These are phyloP conservation scores for Cladorrhinum sp. DNA, from an alignment of 2,329 filamentous ascomycete genomes.

Conservation along the genomic window DNA sequence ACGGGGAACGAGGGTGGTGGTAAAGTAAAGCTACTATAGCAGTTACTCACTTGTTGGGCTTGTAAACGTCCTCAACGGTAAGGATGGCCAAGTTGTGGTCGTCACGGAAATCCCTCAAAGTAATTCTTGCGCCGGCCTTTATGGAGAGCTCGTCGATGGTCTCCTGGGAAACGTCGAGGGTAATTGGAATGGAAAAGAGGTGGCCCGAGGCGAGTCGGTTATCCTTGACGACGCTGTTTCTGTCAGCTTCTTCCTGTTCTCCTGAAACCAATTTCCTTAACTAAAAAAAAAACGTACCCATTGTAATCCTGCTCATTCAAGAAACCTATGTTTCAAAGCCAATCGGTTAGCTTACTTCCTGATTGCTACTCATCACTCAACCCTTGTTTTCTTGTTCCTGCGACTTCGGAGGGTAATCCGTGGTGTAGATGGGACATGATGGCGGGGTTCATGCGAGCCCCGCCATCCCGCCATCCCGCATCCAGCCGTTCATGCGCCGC, in stretches of 20 bases:
- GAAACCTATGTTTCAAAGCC: slow-evolving; percentile 63
- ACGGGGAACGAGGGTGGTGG: slow-evolving; percentile 1
- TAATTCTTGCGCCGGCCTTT: slow-evolving; percentile 77
- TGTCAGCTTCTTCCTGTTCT: slow-evolving; percentile 30
- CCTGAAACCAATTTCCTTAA: slow-evolving; percentile 2
- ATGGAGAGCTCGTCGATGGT: slow-evolving; percentile 72
- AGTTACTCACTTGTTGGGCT: slow-evolving; percentile 78
- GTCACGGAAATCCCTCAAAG: slow-evolving; percentile 92
- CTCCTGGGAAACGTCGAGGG: slow-evolving; percentile 76
- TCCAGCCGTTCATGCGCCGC: background rate
- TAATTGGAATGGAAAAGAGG: slow-evolving; percentile 97
- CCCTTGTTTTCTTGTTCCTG: background rate
- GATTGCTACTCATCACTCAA: too few species aligned
- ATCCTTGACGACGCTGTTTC: slow-evolving; percentile 75
- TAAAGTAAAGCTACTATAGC: too few species aligned
- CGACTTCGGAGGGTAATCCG: background rate
- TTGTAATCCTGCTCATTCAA: slow-evolving; percentile 98
- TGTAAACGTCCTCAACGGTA: slow-evolving; percentile 93
- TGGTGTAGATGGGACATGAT: too few species aligned
- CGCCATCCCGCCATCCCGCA: slow-evolving; percentile 22
- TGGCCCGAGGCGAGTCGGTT: slow-evolving; percentile 83
- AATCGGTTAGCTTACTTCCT: slow-evolving; percentile 14
- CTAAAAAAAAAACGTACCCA: slow-evolving; percentile 55
- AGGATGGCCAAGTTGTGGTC: slow-evolving; percentile 95
- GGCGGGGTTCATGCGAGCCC: slow-evolving; percentile 27